Percentiles rank a stretch among this genome's conserved stretches.
phyloP scores from a whole-genome alignment of 179 eudicot genomes.

The Corrigiola litoralis region DNA sequence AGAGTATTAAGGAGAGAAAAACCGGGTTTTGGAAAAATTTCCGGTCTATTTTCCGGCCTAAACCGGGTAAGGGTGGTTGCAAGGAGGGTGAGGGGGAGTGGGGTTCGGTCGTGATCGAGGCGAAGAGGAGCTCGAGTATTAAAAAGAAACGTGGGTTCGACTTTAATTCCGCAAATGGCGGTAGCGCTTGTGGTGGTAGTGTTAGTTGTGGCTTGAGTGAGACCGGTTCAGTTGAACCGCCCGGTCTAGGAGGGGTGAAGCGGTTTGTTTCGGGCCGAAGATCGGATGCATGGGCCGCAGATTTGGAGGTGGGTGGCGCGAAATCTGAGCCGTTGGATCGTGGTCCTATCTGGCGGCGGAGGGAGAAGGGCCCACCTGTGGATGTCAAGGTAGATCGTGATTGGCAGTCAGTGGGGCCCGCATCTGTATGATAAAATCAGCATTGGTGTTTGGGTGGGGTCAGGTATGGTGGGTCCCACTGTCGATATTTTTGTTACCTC shows the following conservation, averaged over 20 bases:
- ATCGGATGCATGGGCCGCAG: slow-evolving; percentile 46
- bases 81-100: slow-evolving; percentile 4
- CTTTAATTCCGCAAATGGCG: not conserved
- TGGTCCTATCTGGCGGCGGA: slow-evolving; percentile 23
- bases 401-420: slow-evolving; percentile 27
- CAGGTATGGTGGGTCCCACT: slow-evolving; percentile 14
- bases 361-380: slow-evolving; percentile 11
- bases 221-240: slow-evolving; percentile 29
- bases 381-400: slow-evolving; percentile 17
- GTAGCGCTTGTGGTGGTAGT: no score
- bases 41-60: slow-evolving; percentile 36
- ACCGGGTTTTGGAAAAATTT: slow-evolving; percentile 38
- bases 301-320: slow-evolving; percentile 20
- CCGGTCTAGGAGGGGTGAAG: slow-evolving; percentile 55
- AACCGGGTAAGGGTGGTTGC: slow-evolving; percentile 7
- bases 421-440: slow-evolving; percentile 4
- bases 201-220: slow-evolving; percentile 10
- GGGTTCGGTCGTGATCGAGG: slow-evolving; percentile 9
- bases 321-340: slow-evolving; percentile 24
- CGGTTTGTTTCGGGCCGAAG: slow-evolving; percentile 72
- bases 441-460: not conserved
- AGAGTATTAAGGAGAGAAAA: slow-evolving; percentile 11
- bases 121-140: slow-evolving; percentile 15
- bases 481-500: not conserved
- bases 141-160: slow-evolving; percentile 20